Base-by-base conservation (phyloP, 495 filamentous ascomycete genomes). In the Aspergillus haitiensis region DNA sequence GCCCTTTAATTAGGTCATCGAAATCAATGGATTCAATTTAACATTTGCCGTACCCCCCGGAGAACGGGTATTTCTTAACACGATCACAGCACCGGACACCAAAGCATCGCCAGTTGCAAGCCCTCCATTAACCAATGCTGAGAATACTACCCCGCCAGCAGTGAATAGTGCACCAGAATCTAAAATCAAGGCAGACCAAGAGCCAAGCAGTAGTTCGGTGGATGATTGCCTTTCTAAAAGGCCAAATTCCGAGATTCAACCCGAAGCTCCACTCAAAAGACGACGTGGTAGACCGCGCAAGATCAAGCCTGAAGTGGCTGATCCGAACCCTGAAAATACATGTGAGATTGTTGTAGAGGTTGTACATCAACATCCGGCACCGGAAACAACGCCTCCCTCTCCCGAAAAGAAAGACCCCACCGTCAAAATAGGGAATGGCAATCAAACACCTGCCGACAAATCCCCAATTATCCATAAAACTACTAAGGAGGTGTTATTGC, bases 11-110 rank as follows among this genome's bases (percentile, higher is more conserved):
- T 40, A 81, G 78, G 70, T 83, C 21, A 58, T 71, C 31, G 70
- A 68, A 16, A 71, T 79, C 34, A 61, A 73, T 12, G 68, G 65
- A 18, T 51, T 62, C 0, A 65, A 58, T 2, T 52, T 84, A 37
- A 76, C 70, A 3, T 76, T 83, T 53, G 67, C 69, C 5, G 61
- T 81, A n/a, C 81, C 81, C 13, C 64, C 75, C 35, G 78, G 77
- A 9, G 70, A 77, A 56, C 71, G 72, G 12, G 72, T 73, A 13
- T 79, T 80, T 52, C 69, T 76, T 31, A 54, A 63, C 34, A 55
- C 58, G 42, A 44, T 45, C 7, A 18, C 44, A 40, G 7, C 31
- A 5, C 2, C 45, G 15, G 31, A 40, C 35, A 60, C 45, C 53
- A 21, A 56, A 34, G 45, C 42, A 7, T 51, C 50, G 50, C 56